Evolutionary conservation across 257 asterid genomes (phyloP).

Genomic region (Echites panduratus): DNA sequence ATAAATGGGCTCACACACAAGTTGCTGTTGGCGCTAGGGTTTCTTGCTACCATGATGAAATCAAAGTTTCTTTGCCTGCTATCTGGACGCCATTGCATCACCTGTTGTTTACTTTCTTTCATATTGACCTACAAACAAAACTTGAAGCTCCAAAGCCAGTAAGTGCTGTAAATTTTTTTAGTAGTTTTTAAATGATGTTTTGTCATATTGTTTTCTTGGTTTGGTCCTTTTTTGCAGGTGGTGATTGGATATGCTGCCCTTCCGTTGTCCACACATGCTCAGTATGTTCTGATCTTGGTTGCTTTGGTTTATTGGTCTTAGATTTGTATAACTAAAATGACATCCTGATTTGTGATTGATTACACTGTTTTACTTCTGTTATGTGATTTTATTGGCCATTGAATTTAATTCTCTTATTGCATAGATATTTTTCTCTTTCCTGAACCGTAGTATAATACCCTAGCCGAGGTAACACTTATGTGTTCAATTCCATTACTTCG

Average conservation of each 20-base stretch:
- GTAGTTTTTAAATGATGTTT: constrained; percentile 9
- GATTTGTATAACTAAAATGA: background rate
- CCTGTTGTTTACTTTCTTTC: constrained; percentile 91
- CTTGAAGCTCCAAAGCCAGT: constrained; percentile 97
- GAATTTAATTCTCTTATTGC: background rate
- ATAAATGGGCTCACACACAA: constrained; percentile 84
- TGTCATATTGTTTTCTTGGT: constrained; percentile 11
- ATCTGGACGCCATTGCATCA: constrained; percentile 93
- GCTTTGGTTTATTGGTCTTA: background rate
- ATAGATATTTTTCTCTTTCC: background rate
- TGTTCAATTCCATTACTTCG: background rate
- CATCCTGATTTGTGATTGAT: background rate
- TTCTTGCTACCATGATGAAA: constrained; percentile 95
- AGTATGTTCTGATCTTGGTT: constrained; percentile 49
- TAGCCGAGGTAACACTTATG: background rate
- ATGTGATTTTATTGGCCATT: background rate
- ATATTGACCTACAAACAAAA: constrained; percentile 94
- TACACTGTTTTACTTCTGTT: background rate
- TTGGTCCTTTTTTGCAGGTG: constrained; percentile 57
- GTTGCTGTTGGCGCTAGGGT: constrained; percentile 91
- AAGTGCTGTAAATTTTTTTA: constrained; percentile 32
- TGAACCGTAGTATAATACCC: background rate
- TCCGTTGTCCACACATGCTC: constrained; percentile 80
- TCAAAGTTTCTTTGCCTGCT: constrained; percentile 92
- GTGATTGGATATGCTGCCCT: constrained; percentile 89